phyloP scores from a whole-genome alignment of 2,329 filamentous ascomycete species.

The Calonectria pteridis region DNA sequence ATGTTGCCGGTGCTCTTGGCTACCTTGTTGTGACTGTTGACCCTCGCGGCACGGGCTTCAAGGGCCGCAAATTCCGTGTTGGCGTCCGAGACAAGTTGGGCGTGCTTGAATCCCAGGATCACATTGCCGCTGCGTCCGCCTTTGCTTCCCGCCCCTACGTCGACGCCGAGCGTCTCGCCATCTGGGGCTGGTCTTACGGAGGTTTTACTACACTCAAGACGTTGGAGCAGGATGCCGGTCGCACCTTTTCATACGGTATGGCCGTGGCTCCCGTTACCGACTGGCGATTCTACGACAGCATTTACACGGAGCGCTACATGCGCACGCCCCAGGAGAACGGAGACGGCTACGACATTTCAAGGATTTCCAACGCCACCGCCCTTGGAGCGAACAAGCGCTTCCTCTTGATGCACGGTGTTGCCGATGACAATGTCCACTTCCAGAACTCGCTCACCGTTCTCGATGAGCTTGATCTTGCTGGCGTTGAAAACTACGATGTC shows the following conservation, averaged over 20 bases:
- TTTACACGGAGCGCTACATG: constrained; percentile 99
- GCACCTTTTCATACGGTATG: constrained; percentile 97
- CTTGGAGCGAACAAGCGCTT: constrained; percentile 85
- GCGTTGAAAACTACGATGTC: constrained; percentile 93
- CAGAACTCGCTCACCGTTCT: constrained; percentile 92
- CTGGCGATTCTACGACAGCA: constrained; percentile 94
- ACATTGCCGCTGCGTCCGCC: constrained; percentile 89
- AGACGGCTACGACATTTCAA: constrained; percentile 80
- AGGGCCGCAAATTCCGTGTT: constrained; percentile 86
- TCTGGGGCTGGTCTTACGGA: constrained; percentile 99
- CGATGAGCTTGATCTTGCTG: constrained; percentile 84
- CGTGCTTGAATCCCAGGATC: constrained; percentile 86
- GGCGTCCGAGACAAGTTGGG: constrained; percentile 87
- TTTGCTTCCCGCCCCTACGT: constrained; percentile 88
- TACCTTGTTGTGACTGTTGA: constrained; percentile 97
- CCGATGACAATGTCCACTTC: constrained; percentile 97
- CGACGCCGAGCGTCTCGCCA: constrained; percentile 84
- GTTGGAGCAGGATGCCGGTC: constrained; percentile 88
- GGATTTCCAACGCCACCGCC: constrained; percentile 80
- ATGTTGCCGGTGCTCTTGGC: constrained; percentile 85
- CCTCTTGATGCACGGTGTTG: constrained; percentile 94
- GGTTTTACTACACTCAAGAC: constrained; percentile 97
- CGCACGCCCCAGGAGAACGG: constrained; percentile 88
- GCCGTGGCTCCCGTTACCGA: constrained; percentile 98
- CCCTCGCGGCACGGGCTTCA: constrained; percentile 91